Conservation (phyloP, 2,329 filamentous ascomycete genomes). For the Eurotiales sp. region DNA sequence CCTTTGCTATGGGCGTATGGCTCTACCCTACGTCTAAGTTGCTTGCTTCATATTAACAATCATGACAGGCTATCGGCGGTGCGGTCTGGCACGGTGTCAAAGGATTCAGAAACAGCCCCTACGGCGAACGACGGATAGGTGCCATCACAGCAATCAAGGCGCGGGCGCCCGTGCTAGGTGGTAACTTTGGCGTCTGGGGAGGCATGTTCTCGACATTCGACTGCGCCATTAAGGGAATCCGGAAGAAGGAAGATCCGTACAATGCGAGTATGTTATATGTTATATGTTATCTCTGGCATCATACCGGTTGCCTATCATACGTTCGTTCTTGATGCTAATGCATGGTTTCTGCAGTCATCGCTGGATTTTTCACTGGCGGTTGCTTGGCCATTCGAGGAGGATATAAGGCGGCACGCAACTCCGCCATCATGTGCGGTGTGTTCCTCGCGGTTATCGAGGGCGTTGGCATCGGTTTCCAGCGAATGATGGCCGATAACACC, state of each 20-base stretch:
- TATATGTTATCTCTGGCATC: too few relatives aligned
- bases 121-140: slow-evolving; percentile 92
- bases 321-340: too few relatives aligned
- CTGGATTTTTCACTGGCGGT: slow-evolving; percentile 94
- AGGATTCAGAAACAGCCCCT: slow-evolving; percentile 82
- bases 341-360: too few relatives aligned
- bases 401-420: slow-evolving; percentile 86
- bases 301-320: too few relatives aligned
- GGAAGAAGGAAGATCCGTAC: slow-evolving; percentile 97
- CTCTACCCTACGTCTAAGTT: too few relatives aligned
- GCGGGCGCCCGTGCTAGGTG: slow-evolving; percentile 89
- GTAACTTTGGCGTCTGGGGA: slow-evolving; percentile 98
- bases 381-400: slow-evolving; percentile 88
- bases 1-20: slow-evolving; percentile 94
- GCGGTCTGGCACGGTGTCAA: slow-evolving; percentile 97
- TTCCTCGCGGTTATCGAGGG: slow-evolving; percentile 95
- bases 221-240: slow-evolving; percentile 88
- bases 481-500: slow-evolving; percentile 88
- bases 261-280: too few relatives aligned
- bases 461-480: slow-evolving; percentile 91
- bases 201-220: slow-evolving; percentile 94
- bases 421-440: slow-evolving; percentile 92
- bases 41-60: too few relatives aligned
- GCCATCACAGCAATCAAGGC: slow-evolving; percentile 97
- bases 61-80: slow-evolving; percentile 70